Conservation (phyloP, 129 eudicot species). For the Pulicaria dysenterica region DNA sequence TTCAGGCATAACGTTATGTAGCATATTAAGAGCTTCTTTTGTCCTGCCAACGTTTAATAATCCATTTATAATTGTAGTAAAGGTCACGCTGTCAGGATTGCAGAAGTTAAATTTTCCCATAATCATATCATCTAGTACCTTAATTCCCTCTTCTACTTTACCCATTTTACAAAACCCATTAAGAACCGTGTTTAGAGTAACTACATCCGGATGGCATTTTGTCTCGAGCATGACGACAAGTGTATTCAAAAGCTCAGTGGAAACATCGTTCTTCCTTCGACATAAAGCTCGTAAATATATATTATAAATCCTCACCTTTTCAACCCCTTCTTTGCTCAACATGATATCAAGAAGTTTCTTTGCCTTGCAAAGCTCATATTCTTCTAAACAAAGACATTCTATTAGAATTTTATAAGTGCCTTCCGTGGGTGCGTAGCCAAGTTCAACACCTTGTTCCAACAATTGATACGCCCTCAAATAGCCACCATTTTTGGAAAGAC, state of each 20-base stretch:
- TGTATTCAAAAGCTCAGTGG: conserved; percentile 78
- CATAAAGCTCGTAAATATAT: conserved; percentile 74
- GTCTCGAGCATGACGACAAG: conserved; percentile 71
- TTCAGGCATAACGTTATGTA: conserved; percentile 64
- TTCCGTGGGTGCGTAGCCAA: conserved; percentile 77
- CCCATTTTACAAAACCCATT: conserved; percentile 83
- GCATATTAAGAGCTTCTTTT: conserved; percentile 61
- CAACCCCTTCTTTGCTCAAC: conserved; percentile 54
- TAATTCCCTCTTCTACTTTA: conserved; percentile 62
- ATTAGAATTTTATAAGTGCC: conserved; percentile 60
- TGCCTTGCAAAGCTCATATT: conserved; percentile 59
- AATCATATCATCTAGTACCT: conserved; percentile 73
- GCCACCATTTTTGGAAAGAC: conserved; percentile 63
- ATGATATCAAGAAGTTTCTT: conserved; percentile 59
- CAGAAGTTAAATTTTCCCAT: conserved; percentile 72
- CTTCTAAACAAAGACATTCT: conserved; percentile 68
- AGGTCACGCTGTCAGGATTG: conserved; percentile 73
- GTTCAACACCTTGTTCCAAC: conserved; percentile 65
- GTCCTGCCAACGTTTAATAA: conserved; percentile 53
- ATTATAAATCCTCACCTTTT: conserved; percentile 68
- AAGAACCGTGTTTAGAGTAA: conserved; percentile 74
- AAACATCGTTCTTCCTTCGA: conserved; percentile 44
- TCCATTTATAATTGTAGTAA: conserved; percentile 68
- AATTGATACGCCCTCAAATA: conserved; percentile 84
- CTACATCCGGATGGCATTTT: conserved; percentile 72